Conservation (phyloP, 2,329 filamentous ascomycete genomes). For the Grosmannia penicillata region DNA sequence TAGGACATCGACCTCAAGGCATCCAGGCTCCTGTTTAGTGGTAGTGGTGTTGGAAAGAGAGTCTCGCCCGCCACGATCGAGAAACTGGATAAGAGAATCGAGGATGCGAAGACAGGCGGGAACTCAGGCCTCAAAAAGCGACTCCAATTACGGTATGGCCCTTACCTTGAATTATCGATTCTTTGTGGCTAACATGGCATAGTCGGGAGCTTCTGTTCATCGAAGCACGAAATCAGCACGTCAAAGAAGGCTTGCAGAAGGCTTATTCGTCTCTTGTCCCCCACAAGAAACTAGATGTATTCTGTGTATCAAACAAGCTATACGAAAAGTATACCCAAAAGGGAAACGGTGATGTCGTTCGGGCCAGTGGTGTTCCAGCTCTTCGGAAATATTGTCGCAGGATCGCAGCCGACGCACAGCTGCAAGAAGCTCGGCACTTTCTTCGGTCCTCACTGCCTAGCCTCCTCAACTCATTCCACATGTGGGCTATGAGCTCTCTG, state of each 20-base stretch:
- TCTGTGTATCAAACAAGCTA: constrained; percentile 20
- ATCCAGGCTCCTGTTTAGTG: too few relatives aligned
- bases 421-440: constrained; percentile 16
- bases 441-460: constrained; percentile 6
- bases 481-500: neutral
- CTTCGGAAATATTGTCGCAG: constrained; percentile 19
- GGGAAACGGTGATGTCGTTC: constrained; percentile 14
- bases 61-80: too few relatives aligned
- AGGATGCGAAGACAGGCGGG: too few relatives aligned
- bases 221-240: constrained; percentile 16
- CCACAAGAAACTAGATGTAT: constrained; percentile 16
- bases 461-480: neutral
- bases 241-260: constrained; percentile 14
- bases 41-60: too few relatives aligned
- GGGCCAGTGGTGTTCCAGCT: constrained; percentile 17
- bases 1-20: too few relatives aligned
- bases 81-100: too few relatives aligned
- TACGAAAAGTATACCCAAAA: constrained; percentile 19
- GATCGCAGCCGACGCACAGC: constrained; percentile 18
- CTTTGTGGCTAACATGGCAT: too few relatives aligned
- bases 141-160: too few relatives aligned
- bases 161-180: too few relatives aligned
- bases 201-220: constrained; percentile 14
- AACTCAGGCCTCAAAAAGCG: too few relatives aligned
- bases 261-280: constrained; percentile 14